A percentile compares a stretch with the other conserved stretches of the same genome.
Conservation (phyloP, 2,329 filamentous ascomycete genomes). For the Leptographium galeiforme region DNA sequence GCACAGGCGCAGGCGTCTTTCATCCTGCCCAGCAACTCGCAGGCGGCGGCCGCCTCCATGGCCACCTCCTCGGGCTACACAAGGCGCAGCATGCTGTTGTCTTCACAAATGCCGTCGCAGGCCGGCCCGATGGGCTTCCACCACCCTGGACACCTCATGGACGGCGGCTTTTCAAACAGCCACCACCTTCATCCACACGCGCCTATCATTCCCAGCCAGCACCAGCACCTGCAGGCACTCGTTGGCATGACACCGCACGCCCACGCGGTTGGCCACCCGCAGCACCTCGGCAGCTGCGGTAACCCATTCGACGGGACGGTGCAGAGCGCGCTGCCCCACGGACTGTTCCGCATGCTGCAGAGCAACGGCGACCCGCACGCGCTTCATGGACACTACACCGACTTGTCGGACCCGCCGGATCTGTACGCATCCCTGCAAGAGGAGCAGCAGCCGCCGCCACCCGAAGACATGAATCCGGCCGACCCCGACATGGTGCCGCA, state of each 20-base stretch:
- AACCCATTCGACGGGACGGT: slow-evolving; percentile 41
- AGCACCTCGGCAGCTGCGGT: slow-evolving; percentile 22
- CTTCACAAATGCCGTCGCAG: slow-evolving; percentile 29
- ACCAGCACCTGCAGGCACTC: not conserved
- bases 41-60: slow-evolving; percentile 12
- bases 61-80: slow-evolving; percentile 19
- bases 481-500: slow-evolving; percentile 65
- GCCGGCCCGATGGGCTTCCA: slow-evolving; percentile 14
- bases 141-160: slow-evolving; percentile 3
- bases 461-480: slow-evolving; percentile 68
- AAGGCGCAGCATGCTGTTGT: slow-evolving; percentile 46
- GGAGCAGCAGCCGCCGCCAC: slow-evolving; percentile 59
- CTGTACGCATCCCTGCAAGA: slow-evolving; percentile 63
- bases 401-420: slow-evolving; percentile 63
- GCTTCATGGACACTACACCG: slow-evolving; percentile 56
- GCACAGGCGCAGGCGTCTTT: slow-evolving; percentile 25
- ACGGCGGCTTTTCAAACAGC: slow-evolving; percentile 1
- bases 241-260: not conserved
- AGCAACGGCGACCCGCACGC: slow-evolving; percentile 59
- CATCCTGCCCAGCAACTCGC: slow-evolving; percentile 23
- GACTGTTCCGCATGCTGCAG: slow-evolving; percentile 59
- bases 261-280: not conserved
- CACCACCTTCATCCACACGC: slow-evolving; percentile 6
- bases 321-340: slow-evolving; percentile 47
- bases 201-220: slow-evolving; percentile 2